Conservation (phyloP, 805 yeast species). For the Wickerhamiella sergipiensis region DNA sequence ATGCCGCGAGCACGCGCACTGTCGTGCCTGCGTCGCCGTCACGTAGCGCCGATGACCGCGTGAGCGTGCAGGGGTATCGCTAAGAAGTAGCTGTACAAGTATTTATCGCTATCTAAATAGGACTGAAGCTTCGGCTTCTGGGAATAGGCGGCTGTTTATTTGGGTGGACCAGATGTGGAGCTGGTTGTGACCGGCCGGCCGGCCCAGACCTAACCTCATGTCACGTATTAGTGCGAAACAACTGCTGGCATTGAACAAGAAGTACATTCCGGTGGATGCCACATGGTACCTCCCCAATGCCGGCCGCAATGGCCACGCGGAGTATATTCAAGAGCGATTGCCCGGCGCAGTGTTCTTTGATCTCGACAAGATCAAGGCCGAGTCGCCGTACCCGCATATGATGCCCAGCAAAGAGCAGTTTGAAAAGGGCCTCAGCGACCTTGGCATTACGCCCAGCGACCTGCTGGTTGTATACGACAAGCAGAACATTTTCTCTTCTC, state of each 20-base stretch:
- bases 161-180: too few species aligned
- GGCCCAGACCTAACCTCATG: background rate
- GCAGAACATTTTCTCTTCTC: slow-evolving; percentile 72
- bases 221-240: slow-evolving; percentile 11
- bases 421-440: slow-evolving; percentile 28
- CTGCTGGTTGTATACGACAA: slow-evolving; percentile 71
- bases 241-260: slow-evolving; percentile 7
- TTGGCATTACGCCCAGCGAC: slow-evolving; percentile 32
- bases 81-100: background rate
- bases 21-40: background rate
- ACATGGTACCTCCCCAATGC: slow-evolving; percentile 86
- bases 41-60: background rate
- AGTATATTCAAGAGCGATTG: slow-evolving; percentile 45
- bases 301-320: slow-evolving; percentile 33
- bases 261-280: slow-evolving; percentile 56
- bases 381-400: slow-evolving; percentile 79
- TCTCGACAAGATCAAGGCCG: slow-evolving; percentile 54
- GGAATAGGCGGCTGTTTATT: too few species aligned
- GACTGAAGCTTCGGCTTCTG: background rate
- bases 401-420: slow-evolving; percentile 52
- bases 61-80: background rate
- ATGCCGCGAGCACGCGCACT: background rate
- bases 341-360: slow-evolving; percentile 64
- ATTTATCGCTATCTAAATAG: background rate
- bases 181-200: too few species aligned